Conservation (phyloP, 495 filamentous ascomycete genomes). For the Penicillium riverlandense region DNA sequence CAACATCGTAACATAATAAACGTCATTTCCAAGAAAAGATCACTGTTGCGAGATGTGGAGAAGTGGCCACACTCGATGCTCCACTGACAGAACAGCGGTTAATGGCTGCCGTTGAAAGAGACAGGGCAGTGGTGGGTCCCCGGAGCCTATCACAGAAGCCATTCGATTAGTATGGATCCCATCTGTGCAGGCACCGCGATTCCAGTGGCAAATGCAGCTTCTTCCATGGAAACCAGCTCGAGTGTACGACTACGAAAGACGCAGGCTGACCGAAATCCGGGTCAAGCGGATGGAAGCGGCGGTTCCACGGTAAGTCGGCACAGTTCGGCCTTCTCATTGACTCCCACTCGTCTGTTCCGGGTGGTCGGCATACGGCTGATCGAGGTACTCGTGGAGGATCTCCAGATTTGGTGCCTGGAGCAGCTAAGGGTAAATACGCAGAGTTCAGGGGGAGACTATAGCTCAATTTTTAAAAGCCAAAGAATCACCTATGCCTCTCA, state of each 20-base stretch:
- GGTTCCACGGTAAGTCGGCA: constrained; percentile 1
- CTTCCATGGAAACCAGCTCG: constrained; percentile 1
- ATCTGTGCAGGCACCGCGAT: neutral
- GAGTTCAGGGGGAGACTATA: neutral
- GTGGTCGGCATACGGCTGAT: neutral
- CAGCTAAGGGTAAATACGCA: constrained; percentile 1
- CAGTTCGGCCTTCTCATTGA: constrained; percentile 1
- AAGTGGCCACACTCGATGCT: constrained; percentile 3
- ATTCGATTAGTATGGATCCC: neutral
- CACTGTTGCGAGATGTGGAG: constrained; percentile 5
- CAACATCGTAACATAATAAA: constrained; percentile 7
- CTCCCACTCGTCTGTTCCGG: neutral
- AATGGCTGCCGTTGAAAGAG: constrained; percentile 1
- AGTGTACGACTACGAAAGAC: neutral
- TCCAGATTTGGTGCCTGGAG: neutral
- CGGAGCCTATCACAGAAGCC: constrained; percentile 4
- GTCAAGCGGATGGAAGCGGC: constrained; percentile 1
- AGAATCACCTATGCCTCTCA: neutral
- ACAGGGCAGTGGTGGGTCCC: constrained; percentile 1
- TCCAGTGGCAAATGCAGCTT: constrained; percentile 3
- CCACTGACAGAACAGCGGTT: constrained; percentile 3
- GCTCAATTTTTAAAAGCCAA: neutral
- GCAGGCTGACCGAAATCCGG: neutral
- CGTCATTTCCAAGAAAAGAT: constrained; percentile 9
- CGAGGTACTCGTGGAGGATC: constrained; percentile 1